These are phyloP conservation scores for Lactarius deliciosus DNA, from an alignment of 768 basidiomycete species.

Conservation along the genomic window DNA sequence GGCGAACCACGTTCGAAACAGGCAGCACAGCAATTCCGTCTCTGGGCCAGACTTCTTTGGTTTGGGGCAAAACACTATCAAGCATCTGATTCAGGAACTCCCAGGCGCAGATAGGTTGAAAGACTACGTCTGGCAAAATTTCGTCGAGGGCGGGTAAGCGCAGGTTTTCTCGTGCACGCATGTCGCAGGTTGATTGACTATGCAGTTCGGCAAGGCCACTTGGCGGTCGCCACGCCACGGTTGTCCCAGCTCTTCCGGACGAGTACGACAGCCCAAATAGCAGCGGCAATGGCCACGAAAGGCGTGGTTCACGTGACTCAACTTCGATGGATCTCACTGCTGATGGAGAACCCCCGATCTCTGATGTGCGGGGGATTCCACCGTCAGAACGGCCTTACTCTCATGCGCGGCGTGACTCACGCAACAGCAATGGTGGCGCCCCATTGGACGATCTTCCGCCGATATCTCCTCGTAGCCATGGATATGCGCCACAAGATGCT, in stretches of 20 bases:
- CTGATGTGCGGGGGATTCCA: constrained; percentile 20
- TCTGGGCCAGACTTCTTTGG: constrained; percentile 90
- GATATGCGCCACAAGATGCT: constrained; percentile 19
- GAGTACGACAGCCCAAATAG: constrained; percentile 54
- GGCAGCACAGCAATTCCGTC: constrained; percentile 83
- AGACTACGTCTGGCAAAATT: constrained; percentile 87
- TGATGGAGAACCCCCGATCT: constrained; percentile 21
- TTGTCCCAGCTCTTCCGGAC: constrained; percentile 77
- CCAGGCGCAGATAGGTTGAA: constrained; percentile 66
- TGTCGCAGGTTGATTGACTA: constrained; percentile 28
- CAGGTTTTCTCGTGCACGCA: constrained; percentile 15
- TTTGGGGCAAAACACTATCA: constrained; percentile 83
- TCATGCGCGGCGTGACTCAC: constrained; percentile 23
- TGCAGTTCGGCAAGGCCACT: constrained; percentile 51
- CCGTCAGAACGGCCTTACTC: constrained; percentile 20
- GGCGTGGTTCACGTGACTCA: constrained; percentile 23
- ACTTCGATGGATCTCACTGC: constrained; percentile 23
- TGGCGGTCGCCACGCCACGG: constrained; percentile 79
- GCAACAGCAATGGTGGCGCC: constrained; percentile 23
- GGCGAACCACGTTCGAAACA: constrained; percentile 76
- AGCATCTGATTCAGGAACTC: constrained; percentile 85
- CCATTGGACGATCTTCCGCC: constrained; percentile 25
- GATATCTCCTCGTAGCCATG: constrained; percentile 24
- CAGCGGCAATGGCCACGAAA: constrained; percentile 27
- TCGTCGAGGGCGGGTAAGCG: constrained; percentile 82